Base-by-base conservation (phyloP, 306 rosid species). In the Ceratonia siliqua region DNA sequence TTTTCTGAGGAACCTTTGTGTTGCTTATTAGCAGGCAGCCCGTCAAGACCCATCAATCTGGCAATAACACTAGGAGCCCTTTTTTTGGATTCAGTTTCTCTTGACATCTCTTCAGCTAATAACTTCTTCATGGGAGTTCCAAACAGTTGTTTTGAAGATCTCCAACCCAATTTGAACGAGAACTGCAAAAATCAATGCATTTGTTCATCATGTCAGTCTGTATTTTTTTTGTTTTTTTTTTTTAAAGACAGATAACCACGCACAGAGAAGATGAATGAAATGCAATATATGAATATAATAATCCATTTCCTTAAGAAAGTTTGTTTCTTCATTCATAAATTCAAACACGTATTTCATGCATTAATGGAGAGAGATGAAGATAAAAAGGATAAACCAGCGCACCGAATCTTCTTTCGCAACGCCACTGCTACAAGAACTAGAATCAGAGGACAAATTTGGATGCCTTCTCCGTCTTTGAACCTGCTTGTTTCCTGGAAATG, bases 1-100 rank as follows among this genome's bases (percentile, higher is more conserved):
- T 27, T 74, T 38, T 79, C 92, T 1, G 86, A 52, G 5, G 74
- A 75, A 73, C 70, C 79, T 58, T 66, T 87, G 1, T 78, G 86
- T 43, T 86, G 92, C 82, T 78, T 91, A 77, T 79, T 78, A 56
- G 71, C 15, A 74, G 87, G 97, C 80, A 94, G 53, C 74, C 92
- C 97, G 56, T 94, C 99, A 58, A 94, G 96, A 76, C 99, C 99
- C 99, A 94, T 94, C 93, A 94, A 85, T 79, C 87, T 90, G 53
- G 99, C 97, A 81, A 94, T 75, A 58, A 92, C 91, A 80, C 92
- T 86, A 0, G 96, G 96, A 1, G 95, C 70, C 68, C 90, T 85
- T 85, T 95, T 87, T 70, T 85, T 88, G 46, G 85, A 77, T 70
- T 90, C 91, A 28, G 78, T 45, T 70, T 81, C 91, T 52, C 72